Evolutionary conservation across 352 stramenopile species (phyloP).

Genomic region (Phytophthora boehmeriae): DNA sequence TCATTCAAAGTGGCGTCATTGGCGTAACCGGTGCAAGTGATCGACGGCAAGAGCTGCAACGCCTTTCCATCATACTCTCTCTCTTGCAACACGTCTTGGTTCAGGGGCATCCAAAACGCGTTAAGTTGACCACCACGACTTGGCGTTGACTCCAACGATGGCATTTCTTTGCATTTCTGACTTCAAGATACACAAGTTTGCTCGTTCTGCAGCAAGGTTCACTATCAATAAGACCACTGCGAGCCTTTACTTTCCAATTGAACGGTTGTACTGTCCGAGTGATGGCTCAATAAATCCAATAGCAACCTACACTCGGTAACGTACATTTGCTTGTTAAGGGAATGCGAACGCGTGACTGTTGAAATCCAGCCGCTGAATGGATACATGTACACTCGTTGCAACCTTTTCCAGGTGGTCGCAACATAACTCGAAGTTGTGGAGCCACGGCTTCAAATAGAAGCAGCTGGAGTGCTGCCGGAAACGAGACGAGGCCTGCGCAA

Average conservation of each 20-base stretch:
- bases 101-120: conserved; percentile 8
- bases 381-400: background rate
- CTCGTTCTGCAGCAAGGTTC: too few species aligned
- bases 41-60: background rate
- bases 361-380: conserved; percentile 10
- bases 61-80: background rate
- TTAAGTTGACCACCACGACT: conserved; percentile 5
- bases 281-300: background rate
- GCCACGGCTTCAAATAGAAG: conserved; percentile 1
- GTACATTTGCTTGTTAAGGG: conserved; percentile 1
- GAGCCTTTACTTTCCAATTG: too few species aligned
- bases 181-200: too few species aligned
- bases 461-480: conserved; percentile 23
- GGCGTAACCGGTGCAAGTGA: background rate
- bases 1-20: background rate
- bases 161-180: conserved; percentile 1
- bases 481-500: conserved; percentile 26
- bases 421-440: conserved; percentile 27
- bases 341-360: conserved; percentile 20
- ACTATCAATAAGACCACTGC: too few species aligned
- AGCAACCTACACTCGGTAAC: background rate
- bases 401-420: conserved; percentile 11
- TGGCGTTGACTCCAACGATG: background rate
- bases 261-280: background rate
- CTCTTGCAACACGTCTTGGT: background rate